phyloP scores from a whole-genome alignment of 1,284 basidiomycete species.

The Hymenochaete sp. region DNA sequence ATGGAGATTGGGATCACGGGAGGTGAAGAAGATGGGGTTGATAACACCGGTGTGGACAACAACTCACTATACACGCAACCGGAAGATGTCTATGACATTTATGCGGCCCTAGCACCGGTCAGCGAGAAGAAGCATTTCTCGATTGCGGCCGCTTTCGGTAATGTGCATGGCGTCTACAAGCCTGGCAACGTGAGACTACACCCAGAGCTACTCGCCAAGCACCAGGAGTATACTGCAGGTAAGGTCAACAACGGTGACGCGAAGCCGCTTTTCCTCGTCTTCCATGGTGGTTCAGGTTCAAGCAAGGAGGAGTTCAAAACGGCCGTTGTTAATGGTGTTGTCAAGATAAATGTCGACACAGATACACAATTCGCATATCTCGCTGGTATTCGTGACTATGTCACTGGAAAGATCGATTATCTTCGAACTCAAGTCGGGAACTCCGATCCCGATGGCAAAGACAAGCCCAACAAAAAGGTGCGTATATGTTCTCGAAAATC shows the following conservation, averaged over 20 bases:
- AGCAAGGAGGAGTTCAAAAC: constrained; percentile 94
- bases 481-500: not conserved
- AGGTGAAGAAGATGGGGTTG: constrained; percentile 98
- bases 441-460: constrained; percentile 87
- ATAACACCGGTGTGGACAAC: constrained; percentile 95
- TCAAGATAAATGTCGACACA: constrained; percentile 97
- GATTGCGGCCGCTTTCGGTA: constrained; percentile 95
- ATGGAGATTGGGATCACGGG: constrained; percentile 99
- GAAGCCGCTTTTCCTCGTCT: constrained; percentile 96
- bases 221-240: constrained; percentile 74
- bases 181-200: constrained; percentile 89
- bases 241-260: constrained; percentile 62
- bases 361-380: constrained; percentile 94
- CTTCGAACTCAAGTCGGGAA: constrained; percentile 86
- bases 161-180: constrained; percentile 96
- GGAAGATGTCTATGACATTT: constrained; percentile 91
- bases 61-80: constrained; percentile 94
- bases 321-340: constrained; percentile 87
- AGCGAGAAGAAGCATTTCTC: constrained; percentile 94
- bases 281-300: constrained; percentile 99
- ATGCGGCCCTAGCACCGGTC: constrained; percentile 77
- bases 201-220: constrained; percentile 88
- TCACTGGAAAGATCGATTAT: constrained; percentile 79
- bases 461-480: constrained; percentile 98
- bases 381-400: constrained; percentile 82